Evolutionary conservation across 176 grass and related monocot species (phyloP).

Genomic region (Microstegium vimineum): DNA sequence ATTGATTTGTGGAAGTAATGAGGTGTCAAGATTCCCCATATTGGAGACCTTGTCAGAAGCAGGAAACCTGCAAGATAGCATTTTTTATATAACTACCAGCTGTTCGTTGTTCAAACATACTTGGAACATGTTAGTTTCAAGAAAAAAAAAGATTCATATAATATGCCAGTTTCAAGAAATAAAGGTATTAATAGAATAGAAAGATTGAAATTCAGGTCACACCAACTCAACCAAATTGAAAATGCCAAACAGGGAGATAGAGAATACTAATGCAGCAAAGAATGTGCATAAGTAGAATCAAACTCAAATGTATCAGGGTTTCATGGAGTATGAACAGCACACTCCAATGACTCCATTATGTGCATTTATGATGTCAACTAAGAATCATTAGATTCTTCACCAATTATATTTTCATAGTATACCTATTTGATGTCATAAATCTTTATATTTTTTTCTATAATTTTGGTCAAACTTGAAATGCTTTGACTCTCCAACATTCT

Average conservation of each 20-base stretch:
- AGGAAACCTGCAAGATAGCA: slow-evolving; percentile 54
- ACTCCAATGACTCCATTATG: too few species aligned
- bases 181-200: background rate
- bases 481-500: too few species aligned
- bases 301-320: background rate
- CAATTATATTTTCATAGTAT: too few species aligned
- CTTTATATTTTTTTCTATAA: too few species aligned
- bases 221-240: background rate
- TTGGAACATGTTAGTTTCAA: background rate
- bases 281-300: background rate
- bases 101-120: background rate
- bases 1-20: slow-evolving; percentile 27
- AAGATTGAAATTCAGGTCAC: background rate
- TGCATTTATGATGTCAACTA: too few species aligned
- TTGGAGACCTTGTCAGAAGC: slow-evolving; percentile 47
- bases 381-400: too few species aligned
- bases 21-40: slow-evolving; percentile 45
- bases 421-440: too few species aligned
- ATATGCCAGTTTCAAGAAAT: background rate
- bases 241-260: background rate
- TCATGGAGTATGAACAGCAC: background rate
- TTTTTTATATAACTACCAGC: background rate
- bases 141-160: background rate
- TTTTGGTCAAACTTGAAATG: too few species aligned
- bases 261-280: background rate